phyloP scores from a whole-genome alignment of 1,284 basidiomycete genomes.

The Pterulicium gracile region DNA sequence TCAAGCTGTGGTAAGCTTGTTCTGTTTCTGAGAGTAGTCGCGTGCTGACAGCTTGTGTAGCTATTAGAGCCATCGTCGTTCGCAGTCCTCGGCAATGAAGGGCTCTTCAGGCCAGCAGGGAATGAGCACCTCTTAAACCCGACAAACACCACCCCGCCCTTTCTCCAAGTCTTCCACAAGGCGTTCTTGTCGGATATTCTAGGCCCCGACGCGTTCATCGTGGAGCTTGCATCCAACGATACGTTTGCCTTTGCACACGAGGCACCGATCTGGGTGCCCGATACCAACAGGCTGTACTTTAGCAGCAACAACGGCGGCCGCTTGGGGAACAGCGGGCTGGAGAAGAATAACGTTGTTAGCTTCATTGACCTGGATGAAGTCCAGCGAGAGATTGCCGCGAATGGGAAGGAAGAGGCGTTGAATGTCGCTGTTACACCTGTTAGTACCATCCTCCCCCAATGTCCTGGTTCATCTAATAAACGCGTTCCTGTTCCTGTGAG shows the following conservation, averaged over 20 bases:
- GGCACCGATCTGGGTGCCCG: constrained; percentile 52
- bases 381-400: constrained; percentile 19
- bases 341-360: constrained; percentile 27
- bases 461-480: constrained; percentile 10
- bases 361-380: constrained; percentile 19
- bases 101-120: constrained; percentile 15
- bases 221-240: constrained; percentile 42
- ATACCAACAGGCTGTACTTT: constrained; percentile 46
- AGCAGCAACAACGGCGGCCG: constrained; percentile 15
- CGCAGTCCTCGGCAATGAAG: constrained; percentile 17
- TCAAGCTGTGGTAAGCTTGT: background rate
- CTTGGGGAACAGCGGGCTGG: constrained; percentile 21
- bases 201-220: constrained; percentile 45
- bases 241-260: constrained; percentile 67
- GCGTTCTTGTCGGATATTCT: constrained; percentile 54
- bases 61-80: constrained; percentile 14
- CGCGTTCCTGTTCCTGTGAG: background rate
- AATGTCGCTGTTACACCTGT: constrained; percentile 7
- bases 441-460: constrained; percentile 10
- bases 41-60: no score
- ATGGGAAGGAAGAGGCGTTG: constrained; percentile 19
- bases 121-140: constrained; percentile 20
- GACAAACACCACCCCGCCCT: constrained; percentile 34
- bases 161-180: constrained; percentile 61
- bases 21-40: background rate